Evolutionary conservation across 1,139 yeast species (phyloP), one percentile per base, ranked within the genome.

Genomic region (Protomyces pachydermus): DNA sequence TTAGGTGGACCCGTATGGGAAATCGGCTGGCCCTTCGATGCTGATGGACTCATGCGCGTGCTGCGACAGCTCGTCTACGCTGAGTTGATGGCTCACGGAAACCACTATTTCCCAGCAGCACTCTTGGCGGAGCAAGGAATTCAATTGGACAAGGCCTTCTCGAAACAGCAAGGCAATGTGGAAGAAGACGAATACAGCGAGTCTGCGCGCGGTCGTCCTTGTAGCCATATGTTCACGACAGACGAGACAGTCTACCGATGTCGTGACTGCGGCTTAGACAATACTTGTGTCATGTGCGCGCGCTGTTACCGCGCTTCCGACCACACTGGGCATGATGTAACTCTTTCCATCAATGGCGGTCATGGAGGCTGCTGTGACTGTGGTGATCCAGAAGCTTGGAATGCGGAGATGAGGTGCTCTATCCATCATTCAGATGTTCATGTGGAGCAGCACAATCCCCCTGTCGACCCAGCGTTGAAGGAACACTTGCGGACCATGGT

Each of bases 361-460:
- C 87, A 86, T 68, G 96, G 97, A 3, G 97, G 97, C 0, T 91
- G 91, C 4, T 93, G 98, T 73, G 97, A 93, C 73, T 93, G 98
- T 76, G 97, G 98, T 1, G 97, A 93, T 72, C 80, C 82, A 0
- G 89, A 86, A 67, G 95, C 96, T 0, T 91, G 96, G 85, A 80
- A 78, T 38, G 74, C 72, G 4, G 75, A 77, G 2, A 76, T 85
- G 61, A 76, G 82, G 64, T 91, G 97, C 74, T 72, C 74, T 52
- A 61, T 67, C 23, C 72, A 78, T 63, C 75, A 70, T 54, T 68
- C 73, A 38, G 66, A 63, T 4, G 32, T 32, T 69, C 53, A 51
- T 65, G 65, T 64, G 54, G 67, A 42, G 9, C 61, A 67, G 28
- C 66, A 68, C 14, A 70, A 71, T 1, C 64, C 66, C 35, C 57